Evolutionary conservation across 768 basidiomycete genomes (phyloP).

Genomic region (Punctularia strigosozonata): DNA sequence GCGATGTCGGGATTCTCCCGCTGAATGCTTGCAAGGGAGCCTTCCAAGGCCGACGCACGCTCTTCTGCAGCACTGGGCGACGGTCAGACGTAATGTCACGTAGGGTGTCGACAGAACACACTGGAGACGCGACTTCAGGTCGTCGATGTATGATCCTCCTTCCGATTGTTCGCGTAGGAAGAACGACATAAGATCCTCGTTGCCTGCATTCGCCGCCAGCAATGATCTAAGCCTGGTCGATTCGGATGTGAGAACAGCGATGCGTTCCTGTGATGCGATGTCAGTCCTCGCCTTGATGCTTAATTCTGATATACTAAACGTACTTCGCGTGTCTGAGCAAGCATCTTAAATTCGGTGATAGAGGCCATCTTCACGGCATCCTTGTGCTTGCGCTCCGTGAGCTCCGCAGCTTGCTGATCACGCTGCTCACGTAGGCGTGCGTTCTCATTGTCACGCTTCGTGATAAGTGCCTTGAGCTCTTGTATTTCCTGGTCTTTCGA

Average conservation of each 20-base stretch:
- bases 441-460: conserved; percentile 57
- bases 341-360: conserved; percentile 48
- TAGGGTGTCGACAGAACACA: conserved; percentile 21
- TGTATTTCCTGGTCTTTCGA: conserved; percentile 39
- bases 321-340: conserved; percentile 53
- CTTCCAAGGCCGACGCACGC: conserved; percentile 38
- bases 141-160: conserved; percentile 35
- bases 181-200: conserved; percentile 64
- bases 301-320: conserved; percentile 6
- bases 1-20: conserved; percentile 41
- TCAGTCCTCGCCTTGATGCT: conserved; percentile 5
- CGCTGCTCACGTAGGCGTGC: conserved; percentile 60
- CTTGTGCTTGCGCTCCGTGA: conserved; percentile 56
- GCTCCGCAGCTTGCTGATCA: conserved; percentile 52
- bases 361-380: conserved; percentile 48
- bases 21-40: conserved; percentile 32
- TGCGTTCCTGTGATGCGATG: conserved; percentile 45
- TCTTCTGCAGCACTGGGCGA: conserved; percentile 38
- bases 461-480: conserved; percentile 48
- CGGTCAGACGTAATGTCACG: neutral
- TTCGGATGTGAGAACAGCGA: conserved; percentile 61
- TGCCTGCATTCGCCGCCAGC: conserved; percentile 62
- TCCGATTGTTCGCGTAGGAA: conserved; percentile 46
- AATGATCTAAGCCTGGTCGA: conserved; percentile 58
- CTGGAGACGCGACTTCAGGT: conserved; percentile 43